Evolutionary conservation across 371 early-diverging fungal genomes (phyloP), one percentile per base, ranked within the genome.

Genomic region (Batrachochytrium dendrobatidis): DNA sequence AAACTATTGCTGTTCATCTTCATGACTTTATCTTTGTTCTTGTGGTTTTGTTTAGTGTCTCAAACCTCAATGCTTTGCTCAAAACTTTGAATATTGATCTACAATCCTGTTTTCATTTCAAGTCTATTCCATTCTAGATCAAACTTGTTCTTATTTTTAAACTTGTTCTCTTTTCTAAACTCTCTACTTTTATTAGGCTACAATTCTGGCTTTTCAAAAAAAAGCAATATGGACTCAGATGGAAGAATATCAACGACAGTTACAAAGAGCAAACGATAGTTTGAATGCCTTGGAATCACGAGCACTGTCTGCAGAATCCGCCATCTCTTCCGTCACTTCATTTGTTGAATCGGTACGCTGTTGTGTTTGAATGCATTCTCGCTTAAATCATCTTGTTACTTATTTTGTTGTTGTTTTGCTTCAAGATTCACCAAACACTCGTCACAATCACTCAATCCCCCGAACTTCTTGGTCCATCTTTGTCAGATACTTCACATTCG

Each of bases 181-280:
- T 44, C n/a, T 48, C 22, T 56, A 29, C 26, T 33, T 3, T 26
- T 33, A 58, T 10, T 51, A 58, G 15, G 53, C 59, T 32, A 26
- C 28, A 18, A 59, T 63, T 18, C 35, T 59, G 1, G 59, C 24
- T 18, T 88, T 82, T 70, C 90, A 90, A 76, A 90, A 88, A 65
- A 82, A 88, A 31, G 90, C 89, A 10, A 86, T 91, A 22, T 85
- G 81, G 75, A 73, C 85, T 34, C 87, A 88, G 58, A 85, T 90
- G 87, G 81, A 81, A 66, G 88, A 88, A 60, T 90, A 89, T 74
- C 86, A 87, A 68, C 77, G 89, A 25, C 71, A 80, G 53, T 65
- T 69, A 43, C 58, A 68, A 17, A 62, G 78, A 6, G 75, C 80
- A 15, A 63, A 66, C 44, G 71, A 72, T 10, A 63, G 50, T 25